Conservation (phyloP, 1,139 yeast genomes). For the Pichia sp. region DNA sequence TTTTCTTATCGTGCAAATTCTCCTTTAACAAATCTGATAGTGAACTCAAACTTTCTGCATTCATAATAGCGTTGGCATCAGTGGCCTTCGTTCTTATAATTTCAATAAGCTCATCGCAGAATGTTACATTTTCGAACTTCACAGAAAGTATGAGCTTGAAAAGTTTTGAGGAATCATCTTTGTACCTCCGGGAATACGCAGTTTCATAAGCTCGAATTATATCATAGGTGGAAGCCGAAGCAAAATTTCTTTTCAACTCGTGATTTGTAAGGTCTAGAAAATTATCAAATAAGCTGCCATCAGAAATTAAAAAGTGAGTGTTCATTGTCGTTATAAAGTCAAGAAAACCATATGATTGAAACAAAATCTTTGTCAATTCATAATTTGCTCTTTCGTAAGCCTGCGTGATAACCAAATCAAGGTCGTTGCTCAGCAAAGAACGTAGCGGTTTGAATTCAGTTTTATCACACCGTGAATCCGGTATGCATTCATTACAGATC, state of each 20-base stretch:
- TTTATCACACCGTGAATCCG: slow-evolving; percentile 24
- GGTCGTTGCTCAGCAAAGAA: slow-evolving; percentile 51
- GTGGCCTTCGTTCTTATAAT: slow-evolving; percentile 59
- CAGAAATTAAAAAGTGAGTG: slow-evolving; percentile 47
- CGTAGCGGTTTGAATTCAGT: slow-evolving; percentile 3
- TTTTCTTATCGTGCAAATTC: slow-evolving; percentile 30
- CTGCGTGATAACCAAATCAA: slow-evolving; percentile 50
- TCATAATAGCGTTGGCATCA: slow-evolving; percentile 49
- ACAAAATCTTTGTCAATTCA: slow-evolving; percentile 46
- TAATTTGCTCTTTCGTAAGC: slow-evolving; percentile 68
- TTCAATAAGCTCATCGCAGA: slow-evolving; percentile 47
- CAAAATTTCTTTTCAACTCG: slow-evolving; percentile 36
- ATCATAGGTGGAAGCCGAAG: slow-evolving; percentile 33
- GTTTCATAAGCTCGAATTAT: slow-evolving; percentile 25
- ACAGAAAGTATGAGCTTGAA: slow-evolving; percentile 11
- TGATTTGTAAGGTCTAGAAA: slow-evolving; percentile 35
- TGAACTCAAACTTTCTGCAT: slow-evolving; percentile 34
- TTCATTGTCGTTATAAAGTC: slow-evolving; percentile 44
- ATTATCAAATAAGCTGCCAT: slow-evolving; percentile 41
- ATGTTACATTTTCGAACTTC: slow-evolving; percentile 15
- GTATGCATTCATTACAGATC: slow-evolving; percentile 51
- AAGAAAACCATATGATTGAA: slow-evolving; percentile 52
- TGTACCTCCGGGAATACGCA: slow-evolving; percentile 13
- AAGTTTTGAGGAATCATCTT: slow-evolving; percentile 11
- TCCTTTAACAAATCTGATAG: slow-evolving; percentile 35